phyloP scores from a whole-genome alignment of 78 protist species.

The Dictyostelium purpureum region DNA sequence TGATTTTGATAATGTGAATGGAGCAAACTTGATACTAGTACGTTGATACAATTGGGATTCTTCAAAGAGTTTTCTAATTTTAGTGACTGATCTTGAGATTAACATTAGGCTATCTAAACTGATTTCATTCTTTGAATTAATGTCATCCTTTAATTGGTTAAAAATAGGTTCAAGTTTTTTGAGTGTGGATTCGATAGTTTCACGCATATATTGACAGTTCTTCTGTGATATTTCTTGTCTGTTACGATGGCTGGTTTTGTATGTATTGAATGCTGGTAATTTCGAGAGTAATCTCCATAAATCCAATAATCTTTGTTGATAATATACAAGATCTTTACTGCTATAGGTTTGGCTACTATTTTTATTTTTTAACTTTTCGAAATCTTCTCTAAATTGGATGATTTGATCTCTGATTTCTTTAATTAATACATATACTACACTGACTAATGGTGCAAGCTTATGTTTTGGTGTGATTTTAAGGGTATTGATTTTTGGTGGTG shows the following conservation, averaged over 20 bases:
- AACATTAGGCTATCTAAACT: not conserved
- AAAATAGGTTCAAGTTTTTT: not conserved
- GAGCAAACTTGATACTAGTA: slow-evolving; percentile 3
- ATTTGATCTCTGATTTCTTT: slow-evolving; percentile 36
- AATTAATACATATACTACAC: slow-evolving; percentile 32
- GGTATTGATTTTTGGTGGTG: slow-evolving; percentile 51
- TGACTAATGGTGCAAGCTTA: slow-evolving; percentile 27
- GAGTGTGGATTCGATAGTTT: slow-evolving; percentile 1
- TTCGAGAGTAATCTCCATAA: not conserved
- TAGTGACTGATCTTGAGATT: not conserved
- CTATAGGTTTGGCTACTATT: not conserved
- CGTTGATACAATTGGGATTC: not conserved
- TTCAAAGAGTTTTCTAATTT: slow-evolving; percentile 25
- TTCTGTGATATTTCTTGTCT: not conserved
- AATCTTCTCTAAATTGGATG: not conserved
- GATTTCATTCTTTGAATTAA: not conserved
- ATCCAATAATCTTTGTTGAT: not conserved
- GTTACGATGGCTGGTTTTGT: slow-evolving; percentile 1
- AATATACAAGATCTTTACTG: not conserved
- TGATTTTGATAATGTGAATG: not conserved
- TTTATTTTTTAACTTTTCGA: not conserved
- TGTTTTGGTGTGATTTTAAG: slow-evolving; percentile 43
- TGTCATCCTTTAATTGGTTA: not conserved
- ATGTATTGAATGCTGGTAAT: slow-evolving; percentile 1
- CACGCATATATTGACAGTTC: slow-evolving; percentile 31